Conservation (phyloP, 345 rosid genomes). For the Angophora floribunda region DNA sequence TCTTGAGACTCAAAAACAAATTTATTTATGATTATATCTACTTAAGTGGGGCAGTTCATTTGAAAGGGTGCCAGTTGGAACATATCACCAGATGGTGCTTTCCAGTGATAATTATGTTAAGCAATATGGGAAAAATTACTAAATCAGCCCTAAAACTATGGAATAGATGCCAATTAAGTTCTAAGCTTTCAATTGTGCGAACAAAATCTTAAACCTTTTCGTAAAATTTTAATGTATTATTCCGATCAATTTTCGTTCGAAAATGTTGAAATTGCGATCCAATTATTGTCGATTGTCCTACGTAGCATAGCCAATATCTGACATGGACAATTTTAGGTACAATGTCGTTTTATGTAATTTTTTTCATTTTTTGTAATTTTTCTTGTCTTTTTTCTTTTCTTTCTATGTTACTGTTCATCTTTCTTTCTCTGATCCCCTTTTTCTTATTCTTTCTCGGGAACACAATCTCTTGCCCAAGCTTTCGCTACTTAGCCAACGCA, state of each 20-base stretch:
- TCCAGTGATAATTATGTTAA: background rate
- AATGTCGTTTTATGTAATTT: fast-evolving
- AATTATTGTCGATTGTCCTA: fast-evolving
- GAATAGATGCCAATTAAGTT: background rate
- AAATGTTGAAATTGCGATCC: fast-evolving
- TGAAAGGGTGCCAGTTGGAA: background rate
- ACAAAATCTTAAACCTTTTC: background rate
- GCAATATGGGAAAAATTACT: too few species aligned
- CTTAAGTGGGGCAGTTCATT: background rate
- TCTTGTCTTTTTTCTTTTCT: too few species aligned
- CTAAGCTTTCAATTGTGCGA: background rate
- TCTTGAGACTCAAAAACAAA: background rate
- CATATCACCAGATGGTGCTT: background rate
- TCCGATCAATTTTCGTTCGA: background rate
- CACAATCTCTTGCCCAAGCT: background rate
- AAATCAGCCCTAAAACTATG: background rate
- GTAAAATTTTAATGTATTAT: fast-evolving
- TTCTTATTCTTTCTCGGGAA: background rate
- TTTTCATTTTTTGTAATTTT: too few species aligned
- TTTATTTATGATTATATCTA: background rate
- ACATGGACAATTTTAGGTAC: fast-evolving
- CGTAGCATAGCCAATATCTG: fast-evolving
- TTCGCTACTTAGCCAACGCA: background rate
- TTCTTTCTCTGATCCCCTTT: background rate
- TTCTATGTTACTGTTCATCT: background rate